Evolutionary conservation across 2,329 filamentous ascomycete genomes (phyloP).

Genomic region (Anisogramma anomala): DNA sequence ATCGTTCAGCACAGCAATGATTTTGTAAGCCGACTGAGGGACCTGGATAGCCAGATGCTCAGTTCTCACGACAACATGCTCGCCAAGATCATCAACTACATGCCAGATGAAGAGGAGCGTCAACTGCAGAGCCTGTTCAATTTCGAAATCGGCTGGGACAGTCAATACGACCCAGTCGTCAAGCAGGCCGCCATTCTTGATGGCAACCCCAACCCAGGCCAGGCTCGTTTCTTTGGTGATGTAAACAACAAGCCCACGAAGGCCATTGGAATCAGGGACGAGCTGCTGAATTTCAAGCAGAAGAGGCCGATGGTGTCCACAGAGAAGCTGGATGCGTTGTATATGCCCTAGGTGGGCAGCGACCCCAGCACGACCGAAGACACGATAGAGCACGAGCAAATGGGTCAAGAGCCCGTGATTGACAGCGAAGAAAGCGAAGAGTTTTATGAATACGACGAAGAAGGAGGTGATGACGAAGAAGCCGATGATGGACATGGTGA

Average conservation of each 20-base stretch:
- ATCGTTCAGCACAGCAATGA: constrained; percentile 11
- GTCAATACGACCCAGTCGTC: constrained; percentile 22
- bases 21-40: constrained; percentile 7
- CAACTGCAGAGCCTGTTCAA: constrained; percentile 23
- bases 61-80: constrained; percentile 26
- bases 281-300: background rate
- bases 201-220: constrained; percentile 25
- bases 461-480: background rate
- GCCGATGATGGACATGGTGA: constrained; percentile 3
- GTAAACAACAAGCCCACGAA: constrained; percentile 7
- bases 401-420: too few relatives aligned
- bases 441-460: too few relatives aligned
- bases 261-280: constrained; percentile 12
- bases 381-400: constrained; percentile 4
- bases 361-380: background rate
- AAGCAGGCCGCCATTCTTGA: constrained; percentile 26
- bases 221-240: constrained; percentile 29
- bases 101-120: constrained; percentile 21
- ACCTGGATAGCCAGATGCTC: constrained; percentile 24
- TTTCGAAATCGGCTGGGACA: constrained; percentile 28
- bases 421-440: too few relatives aligned
- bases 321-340: constrained; percentile 4
- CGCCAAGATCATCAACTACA: constrained; percentile 23
- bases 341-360: constrained; percentile 3
- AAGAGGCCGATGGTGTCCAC: background rate